Conservation (phyloP, 2,329 filamentous ascomycete species). For the Fusarium tanahbumbuense region DNA sequence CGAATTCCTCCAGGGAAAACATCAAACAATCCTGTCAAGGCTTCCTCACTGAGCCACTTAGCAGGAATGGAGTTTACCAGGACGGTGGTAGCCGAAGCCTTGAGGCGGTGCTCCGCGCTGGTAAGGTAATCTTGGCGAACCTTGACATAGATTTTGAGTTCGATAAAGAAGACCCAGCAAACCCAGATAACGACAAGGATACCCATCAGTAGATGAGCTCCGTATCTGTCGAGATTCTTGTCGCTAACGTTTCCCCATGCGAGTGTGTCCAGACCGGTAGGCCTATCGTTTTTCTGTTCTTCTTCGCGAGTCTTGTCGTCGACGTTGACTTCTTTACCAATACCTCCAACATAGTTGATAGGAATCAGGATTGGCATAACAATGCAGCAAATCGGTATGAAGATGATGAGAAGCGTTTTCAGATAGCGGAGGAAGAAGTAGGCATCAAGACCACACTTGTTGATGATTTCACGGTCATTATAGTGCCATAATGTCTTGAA, state of each 20-base stretch:
- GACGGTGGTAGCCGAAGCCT: conserved; percentile 94
- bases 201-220: conserved; percentile 86
- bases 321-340: conserved; percentile 64
- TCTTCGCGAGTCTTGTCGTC: background rate
- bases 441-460: conserved; percentile 94
- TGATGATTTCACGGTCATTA: conserved; percentile 84
- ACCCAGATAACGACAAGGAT: conserved; percentile 84
- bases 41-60: conserved; percentile 89
- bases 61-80: conserved; percentile 89
- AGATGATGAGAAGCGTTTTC: conserved; percentile 84
- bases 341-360: conserved; percentile 80
- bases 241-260: conserved; percentile 88
- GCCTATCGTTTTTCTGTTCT: background rate
- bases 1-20: conserved; percentile 95
- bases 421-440: conserved; percentile 97
- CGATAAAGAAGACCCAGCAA: conserved; percentile 86
- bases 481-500: conserved; percentile 72
- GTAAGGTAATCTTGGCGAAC: conserved; percentile 95
- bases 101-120: conserved; percentile 90
- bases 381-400: conserved; percentile 81
- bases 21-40: conserved; percentile 86
- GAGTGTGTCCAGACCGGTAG: conserved; percentile 80
- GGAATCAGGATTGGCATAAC: conserved; percentile 89
- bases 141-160: conserved; percentile 88
- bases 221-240: conserved; percentile 74